phyloP scores from a whole-genome alignment of 352 stramenopile genomes.

The Phytophthora sp. region DNA sequence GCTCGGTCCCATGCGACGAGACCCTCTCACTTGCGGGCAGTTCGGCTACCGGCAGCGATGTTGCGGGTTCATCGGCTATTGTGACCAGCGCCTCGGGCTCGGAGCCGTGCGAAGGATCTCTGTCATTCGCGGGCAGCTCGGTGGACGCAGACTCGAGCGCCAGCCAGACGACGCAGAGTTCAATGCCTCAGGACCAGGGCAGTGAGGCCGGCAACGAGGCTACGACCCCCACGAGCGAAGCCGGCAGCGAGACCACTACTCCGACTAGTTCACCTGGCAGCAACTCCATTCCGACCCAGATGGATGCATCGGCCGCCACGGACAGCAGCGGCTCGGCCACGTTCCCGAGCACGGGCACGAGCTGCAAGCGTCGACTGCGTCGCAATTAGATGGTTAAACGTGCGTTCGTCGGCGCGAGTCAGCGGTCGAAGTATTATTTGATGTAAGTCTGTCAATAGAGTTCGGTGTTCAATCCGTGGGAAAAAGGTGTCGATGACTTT shows the following conservation, averaged over 20 bases:
- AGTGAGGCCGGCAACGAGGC: constrained; percentile 17
- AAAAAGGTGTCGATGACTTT: too few species aligned
- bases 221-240: constrained; percentile 9
- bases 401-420: background rate
- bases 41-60: constrained; percentile 19
- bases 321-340: constrained; percentile 22
- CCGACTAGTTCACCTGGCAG: constrained; percentile 21
- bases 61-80: constrained; percentile 20
- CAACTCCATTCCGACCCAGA: constrained; percentile 20
- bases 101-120: constrained; percentile 27
- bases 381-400: constrained; percentile 20
- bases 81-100: constrained; percentile 25
- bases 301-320: constrained; percentile 7
- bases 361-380: constrained; percentile 36
- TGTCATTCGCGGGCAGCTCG: constrained; percentile 25
- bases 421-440: constrained; percentile 8
- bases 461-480: constrained; percentile 3
- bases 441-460: constrained; percentile 21
- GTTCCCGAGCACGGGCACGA: constrained; percentile 32
- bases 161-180: constrained; percentile 10
- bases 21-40: background rate
- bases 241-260: constrained; percentile 18
- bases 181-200: constrained; percentile 7
- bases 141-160: constrained; percentile 8
- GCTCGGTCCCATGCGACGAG: background rate